Percentiles rank a stretch among this genome's conserved stretches.
Evolutionary conservation across 495 filamentous ascomycete genomes (phyloP).

Genomic region (Penicillium tannophilum): DNA sequence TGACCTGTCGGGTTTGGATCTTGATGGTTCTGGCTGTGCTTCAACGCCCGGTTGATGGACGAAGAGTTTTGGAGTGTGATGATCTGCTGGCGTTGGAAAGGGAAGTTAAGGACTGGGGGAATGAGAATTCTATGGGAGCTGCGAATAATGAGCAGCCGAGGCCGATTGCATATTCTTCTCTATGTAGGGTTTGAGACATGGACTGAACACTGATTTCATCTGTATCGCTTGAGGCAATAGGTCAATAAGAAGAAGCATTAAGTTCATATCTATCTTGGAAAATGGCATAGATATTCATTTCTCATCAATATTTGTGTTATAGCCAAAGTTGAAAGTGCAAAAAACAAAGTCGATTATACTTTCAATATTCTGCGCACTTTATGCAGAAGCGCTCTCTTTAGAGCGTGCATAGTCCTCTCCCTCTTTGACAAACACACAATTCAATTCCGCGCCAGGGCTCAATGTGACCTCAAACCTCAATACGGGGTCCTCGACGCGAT

Average conservation of each 20-base stretch:
- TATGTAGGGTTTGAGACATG: slow-evolving; percentile 13
- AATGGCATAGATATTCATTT: neutral
- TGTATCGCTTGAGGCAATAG: neutral
- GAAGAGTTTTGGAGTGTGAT: slow-evolving; percentile 13
- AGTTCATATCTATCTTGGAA: neutral
- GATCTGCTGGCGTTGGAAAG: slow-evolving; percentile 14
- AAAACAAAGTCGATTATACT: no score
- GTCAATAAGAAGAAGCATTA: neutral
- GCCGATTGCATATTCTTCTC: slow-evolving; percentile 12
- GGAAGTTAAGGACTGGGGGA: slow-evolving; percentile 24
- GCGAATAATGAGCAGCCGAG: slow-evolving; percentile 14
- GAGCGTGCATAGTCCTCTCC: slow-evolving; percentile 23
- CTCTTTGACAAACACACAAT: slow-evolving; percentile 46
- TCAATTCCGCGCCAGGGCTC: slow-evolving; percentile 43
- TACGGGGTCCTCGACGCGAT: slow-evolving; percentile 38
- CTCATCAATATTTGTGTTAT: neutral
- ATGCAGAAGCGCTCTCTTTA: neutral
- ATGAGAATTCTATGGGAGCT: slow-evolving; percentile 9
- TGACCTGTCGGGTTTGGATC: slow-evolving; percentile 18
- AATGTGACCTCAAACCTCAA: slow-evolving; percentile 45
- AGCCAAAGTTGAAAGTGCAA: neutral
- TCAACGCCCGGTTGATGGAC: slow-evolving; percentile 8
- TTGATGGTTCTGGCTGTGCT: slow-evolving; percentile 16
- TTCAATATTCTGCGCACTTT: neutral
- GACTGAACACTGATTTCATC: no score